These are phyloP conservation scores for Boletus mariae DNA, from an alignment of 1,284 basidiomycete genomes.

Conservation along the genomic window DNA sequence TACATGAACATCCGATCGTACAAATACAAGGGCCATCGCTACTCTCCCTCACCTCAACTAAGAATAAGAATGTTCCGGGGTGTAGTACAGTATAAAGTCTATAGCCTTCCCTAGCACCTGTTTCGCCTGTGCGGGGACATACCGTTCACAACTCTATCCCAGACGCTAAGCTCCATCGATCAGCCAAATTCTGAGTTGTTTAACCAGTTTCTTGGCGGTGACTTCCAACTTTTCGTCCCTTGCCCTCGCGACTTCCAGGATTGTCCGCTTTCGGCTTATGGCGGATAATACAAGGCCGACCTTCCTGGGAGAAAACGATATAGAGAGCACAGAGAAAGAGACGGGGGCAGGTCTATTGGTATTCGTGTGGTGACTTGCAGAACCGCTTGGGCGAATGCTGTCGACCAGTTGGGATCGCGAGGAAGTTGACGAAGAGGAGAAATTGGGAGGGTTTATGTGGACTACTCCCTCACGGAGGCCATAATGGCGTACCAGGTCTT, in stretches of 20 bases:
- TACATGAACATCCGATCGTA: not conserved
- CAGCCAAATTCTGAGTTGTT: slow-evolving; percentile 34
- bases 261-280: slow-evolving; percentile 45
- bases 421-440: slow-evolving; percentile 9
- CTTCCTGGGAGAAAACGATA: slow-evolving; percentile 56
- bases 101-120: not conserved
- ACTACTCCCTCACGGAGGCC: slow-evolving; percentile 57
- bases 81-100: not conserved
- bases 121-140: not conserved
- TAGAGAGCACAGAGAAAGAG: slow-evolving; percentile 50
- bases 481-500: slow-evolving; percentile 63
- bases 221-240: slow-evolving; percentile 58
- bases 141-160: too few species aligned
- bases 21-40: not conserved
- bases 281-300: slow-evolving; percentile 51
- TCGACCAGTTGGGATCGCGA: not conserved
- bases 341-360: slow-evolving; percentile 34
- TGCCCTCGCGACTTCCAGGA: slow-evolving; percentile 51
- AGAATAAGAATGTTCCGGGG: not conserved
- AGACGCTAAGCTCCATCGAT: slow-evolving; percentile 6
- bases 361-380: slow-evolving; percentile 1
- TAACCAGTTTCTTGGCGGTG: slow-evolving; percentile 51
- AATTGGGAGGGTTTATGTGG: slow-evolving; percentile 11
- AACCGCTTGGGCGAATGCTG: slow-evolving; percentile 1
- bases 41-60: not conserved